Evolutionary conservation across 331 rosid genomes (phyloP).

Genomic region (Saraca asoca): DNA sequence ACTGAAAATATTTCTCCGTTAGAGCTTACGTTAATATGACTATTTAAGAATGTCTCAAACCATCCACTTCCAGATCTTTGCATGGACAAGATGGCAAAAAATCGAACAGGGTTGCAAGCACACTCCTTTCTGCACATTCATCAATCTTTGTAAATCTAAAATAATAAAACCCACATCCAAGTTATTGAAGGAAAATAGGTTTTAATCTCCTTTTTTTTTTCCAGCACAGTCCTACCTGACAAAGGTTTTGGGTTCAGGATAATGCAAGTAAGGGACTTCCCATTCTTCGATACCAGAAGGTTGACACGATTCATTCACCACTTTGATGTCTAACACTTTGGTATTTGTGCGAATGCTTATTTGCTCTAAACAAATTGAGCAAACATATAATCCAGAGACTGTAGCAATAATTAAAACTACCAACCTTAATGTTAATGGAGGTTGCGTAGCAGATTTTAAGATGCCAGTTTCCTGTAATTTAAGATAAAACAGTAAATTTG

Average conservation of each 20-base stretch:
- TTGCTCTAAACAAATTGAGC: slow-evolving; percentile 45
- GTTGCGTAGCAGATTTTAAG: slow-evolving; percentile 48
- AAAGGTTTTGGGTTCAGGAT: slow-evolving; percentile 59
- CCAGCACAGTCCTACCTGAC: slow-evolving; percentile 40
- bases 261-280: slow-evolving; percentile 59
- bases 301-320: slow-evolving; percentile 41
- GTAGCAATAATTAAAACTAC: slow-evolving; percentile 39
- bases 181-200: not conserved
- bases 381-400: slow-evolving; percentile 53
- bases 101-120: slow-evolving; percentile 72
- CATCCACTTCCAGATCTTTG: slow-evolving; percentile 99
- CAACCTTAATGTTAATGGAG: slow-evolving; percentile 56
- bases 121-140: slow-evolving; percentile 65
- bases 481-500: not conserved
- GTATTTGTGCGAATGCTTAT: slow-evolving; percentile 26
- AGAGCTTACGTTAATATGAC: slow-evolving; percentile 83
- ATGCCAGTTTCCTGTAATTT: slow-evolving; percentile 51
- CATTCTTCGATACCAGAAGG: slow-evolving; percentile 34
- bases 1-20: slow-evolving; percentile 83
- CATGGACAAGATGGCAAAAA: slow-evolving; percentile 78
- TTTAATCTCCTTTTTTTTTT: not conserved
- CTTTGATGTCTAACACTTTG: slow-evolving; percentile 33
- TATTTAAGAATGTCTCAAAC: slow-evolving; percentile 88
- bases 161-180: slow-evolving; percentile 1
- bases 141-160: slow-evolving; percentile 5